Evolutionary conservation across 345 rosid species (phyloP).

Genomic region (Pistacia atlantica): DNA sequence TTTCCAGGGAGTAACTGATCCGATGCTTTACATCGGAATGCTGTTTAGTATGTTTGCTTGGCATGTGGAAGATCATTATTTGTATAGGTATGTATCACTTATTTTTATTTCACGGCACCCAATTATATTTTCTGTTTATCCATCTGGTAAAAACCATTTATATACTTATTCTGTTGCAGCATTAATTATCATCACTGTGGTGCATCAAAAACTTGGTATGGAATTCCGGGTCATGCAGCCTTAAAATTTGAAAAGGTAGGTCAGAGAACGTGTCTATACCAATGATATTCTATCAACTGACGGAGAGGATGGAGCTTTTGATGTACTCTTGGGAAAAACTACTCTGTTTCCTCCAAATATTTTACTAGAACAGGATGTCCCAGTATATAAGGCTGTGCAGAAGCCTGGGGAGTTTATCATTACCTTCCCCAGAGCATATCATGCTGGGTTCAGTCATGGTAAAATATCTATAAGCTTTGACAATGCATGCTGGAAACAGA

Average conservation of each 20-base stretch:
- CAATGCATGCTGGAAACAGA: neutral
- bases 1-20: conserved; percentile 98
- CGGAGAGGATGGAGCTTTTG: conserved; percentile 98
- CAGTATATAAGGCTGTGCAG: conserved; percentile 96
- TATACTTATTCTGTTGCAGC: conserved; percentile 44
- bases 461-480: conserved; percentile 16
- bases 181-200: conserved; percentile 99
- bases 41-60: conserved; percentile 98
- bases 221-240: conserved; percentile 95
- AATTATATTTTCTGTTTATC: conserved; percentile 5
- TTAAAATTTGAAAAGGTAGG: conserved; percentile 90
- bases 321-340: conserved; percentile 94
- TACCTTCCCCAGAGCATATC: conserved; percentile 97
- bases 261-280: conserved; percentile 76
- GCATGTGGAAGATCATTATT: conserved; percentile 99
- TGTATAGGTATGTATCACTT: conserved; percentile 69
- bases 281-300: conserved; percentile 68
- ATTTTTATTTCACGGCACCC: neutral
- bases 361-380: conserved; percentile 79
- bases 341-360: conserved; percentile 94
- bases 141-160: neutral
- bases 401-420: conserved; percentile 95
- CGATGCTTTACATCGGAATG: conserved; percentile 99
- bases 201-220: conserved; percentile 99
- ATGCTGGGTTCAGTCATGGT: conserved; percentile 99